These are phyloP conservation scores for Aegilops umbellulata DNA, from an alignment of 176 grass and related monocot species.

Conservation along the genomic window DNA sequence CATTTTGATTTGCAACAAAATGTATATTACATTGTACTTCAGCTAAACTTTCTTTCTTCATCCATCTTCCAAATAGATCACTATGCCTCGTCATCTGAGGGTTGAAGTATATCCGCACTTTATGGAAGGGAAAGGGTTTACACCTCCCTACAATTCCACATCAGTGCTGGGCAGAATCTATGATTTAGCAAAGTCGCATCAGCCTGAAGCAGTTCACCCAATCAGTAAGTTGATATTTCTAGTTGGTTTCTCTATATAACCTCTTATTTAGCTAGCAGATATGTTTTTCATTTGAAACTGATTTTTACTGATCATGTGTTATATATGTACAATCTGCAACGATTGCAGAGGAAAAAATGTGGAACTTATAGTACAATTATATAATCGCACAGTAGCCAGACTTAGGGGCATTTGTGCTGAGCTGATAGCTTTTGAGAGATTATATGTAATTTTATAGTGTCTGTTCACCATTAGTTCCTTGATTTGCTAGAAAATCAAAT, in stretches of 20 bases:
- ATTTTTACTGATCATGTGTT: not conserved
- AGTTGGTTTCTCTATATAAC: not conserved
- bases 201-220: constrained; percentile 29
- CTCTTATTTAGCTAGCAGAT: not conserved
- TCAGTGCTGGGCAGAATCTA: constrained; percentile 61
- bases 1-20: too few species aligned
- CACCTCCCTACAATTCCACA: constrained; percentile 35
- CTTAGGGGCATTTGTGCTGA: not conserved
- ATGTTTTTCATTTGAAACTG: not conserved
- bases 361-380: not conserved
- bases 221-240: constrained; percentile 33
- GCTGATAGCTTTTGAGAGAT: not conserved
- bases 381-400: not conserved
- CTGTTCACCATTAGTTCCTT: not conserved
- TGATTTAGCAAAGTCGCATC: constrained; percentile 43
- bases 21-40: not conserved
- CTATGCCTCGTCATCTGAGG: constrained; percentile 38
- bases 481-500: not conserved
- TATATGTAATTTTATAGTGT: not conserved
- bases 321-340: not conserved
- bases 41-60: not conserved
- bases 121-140: constrained; percentile 33
- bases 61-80: constrained; percentile 36
- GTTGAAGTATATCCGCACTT: constrained; percentile 60
- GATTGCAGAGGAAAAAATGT: not conserved